phyloP scores from a whole-genome alignment of 345 rosid species.

The Euclidium syriacum region DNA sequence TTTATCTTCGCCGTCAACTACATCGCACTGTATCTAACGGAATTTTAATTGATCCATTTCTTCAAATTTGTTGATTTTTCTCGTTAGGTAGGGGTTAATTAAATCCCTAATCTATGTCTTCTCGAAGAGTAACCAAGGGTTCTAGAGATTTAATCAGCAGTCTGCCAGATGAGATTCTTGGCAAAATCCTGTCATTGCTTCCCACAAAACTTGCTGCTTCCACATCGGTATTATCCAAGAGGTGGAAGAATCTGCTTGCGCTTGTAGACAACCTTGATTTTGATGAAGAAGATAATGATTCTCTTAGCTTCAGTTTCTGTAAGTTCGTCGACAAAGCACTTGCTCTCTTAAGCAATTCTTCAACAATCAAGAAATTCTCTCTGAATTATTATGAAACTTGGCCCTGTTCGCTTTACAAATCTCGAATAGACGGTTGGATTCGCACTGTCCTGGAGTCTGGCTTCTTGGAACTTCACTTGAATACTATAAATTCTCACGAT shows the following conservation, averaged over 20 bases:
- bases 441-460: background rate
- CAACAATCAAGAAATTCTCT: background rate
- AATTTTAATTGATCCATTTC: no score
- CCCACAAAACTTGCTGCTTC: background rate
- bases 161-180: slow-evolving; percentile 9
- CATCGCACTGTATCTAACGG: no score
- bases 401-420: no score
- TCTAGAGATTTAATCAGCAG: background rate
- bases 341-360: background rate
- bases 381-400: no score
- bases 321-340: background rate
- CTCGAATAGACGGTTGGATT: background rate
- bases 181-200: slow-evolving; percentile 11
- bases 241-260: slow-evolving; percentile 11
- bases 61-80: no score
- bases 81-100: no score
- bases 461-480: background rate
- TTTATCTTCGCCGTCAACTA: no score
- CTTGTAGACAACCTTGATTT: slow-evolving; percentile 14
- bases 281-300: background rate
- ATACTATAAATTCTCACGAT: background rate
- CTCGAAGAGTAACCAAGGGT: background rate
- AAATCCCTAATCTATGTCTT: no score
- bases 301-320: background rate
- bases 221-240: slow-evolving; percentile 17